A percentile compares a stretch with the other conserved stretches of the same genome.
These are phyloP conservation scores for Trichoderma brevicompactum DNA, from an alignment of 2,329 filamentous ascomycete species.

Conservation along the genomic window DNA sequence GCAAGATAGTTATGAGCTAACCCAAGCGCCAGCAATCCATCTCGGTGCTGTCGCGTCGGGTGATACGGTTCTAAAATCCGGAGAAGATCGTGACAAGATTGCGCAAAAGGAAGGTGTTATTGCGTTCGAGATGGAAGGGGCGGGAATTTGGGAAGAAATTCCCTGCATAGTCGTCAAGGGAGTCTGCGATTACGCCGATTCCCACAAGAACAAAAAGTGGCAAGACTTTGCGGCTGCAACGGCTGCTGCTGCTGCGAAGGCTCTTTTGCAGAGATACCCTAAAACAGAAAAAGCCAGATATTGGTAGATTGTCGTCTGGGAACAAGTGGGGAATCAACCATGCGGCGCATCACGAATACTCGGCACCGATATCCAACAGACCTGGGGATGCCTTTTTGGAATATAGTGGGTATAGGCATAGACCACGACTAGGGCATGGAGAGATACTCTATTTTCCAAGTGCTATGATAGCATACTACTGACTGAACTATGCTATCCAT, in stretches of 20 bases:
- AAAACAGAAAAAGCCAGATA: constrained; percentile 15
- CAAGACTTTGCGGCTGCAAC: constrained; percentile 44
- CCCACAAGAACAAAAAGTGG: constrained; percentile 46
- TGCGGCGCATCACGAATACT: no score
- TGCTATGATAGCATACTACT: no score
- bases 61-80: constrained; percentile 47
- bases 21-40: constrained; percentile 37
- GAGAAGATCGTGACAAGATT: constrained; percentile 42
- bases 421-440: no score
- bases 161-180: constrained; percentile 45
- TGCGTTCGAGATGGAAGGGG: constrained; percentile 45
- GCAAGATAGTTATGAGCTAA: not conserved
- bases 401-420: no score
- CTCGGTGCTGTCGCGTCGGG: constrained; percentile 47
- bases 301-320: not conserved
- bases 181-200: constrained; percentile 47
- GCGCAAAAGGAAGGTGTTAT: constrained; percentile 36
- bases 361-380: no score
- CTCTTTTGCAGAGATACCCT: constrained; percentile 24
- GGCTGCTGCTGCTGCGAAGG: constrained; percentile 37
- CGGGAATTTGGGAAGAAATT: constrained; percentile 39
- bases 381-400: no score
- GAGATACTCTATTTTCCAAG: no score
- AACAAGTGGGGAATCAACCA: no score
- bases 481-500: no score